Base-by-base conservation (phyloP, 148 eudicot genomes). In the Dianthus caryophyllus region DNA sequence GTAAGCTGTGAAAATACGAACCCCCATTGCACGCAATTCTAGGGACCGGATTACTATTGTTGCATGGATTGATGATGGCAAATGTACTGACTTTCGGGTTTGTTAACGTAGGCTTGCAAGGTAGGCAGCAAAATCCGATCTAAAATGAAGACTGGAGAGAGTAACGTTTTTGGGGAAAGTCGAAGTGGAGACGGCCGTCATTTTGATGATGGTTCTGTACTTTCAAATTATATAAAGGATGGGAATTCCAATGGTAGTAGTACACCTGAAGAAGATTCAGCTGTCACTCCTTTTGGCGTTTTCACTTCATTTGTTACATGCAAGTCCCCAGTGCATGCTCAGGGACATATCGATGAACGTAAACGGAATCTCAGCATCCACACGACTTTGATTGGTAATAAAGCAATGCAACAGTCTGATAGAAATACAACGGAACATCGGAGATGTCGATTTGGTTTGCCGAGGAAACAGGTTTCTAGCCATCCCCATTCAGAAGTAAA, bases 101-200 rank as follows among this genome's bases (percentile, higher is more conserved):
- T 65, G 22, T 21, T 61, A 48, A 20, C 53, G 58, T 74, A 94
- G 99, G 99, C 96, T 75, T 63, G 92, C 49, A 94, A 88, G 65
- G 89, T 94, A 46, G 80, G 92, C 87, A 85, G 80, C 93, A 90
- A 83, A 80, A 96, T 94, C 54, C 88, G 84, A 67, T 88, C 93
- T 38, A 94, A 90, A 78, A 74, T 94, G 60, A 84, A 71, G 79
- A 80, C 88, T 2, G 85, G 84, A 39, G 92, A 88, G 41, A 82
- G 66, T 70, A 66, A 18, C 68, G 71, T 71, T 44, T 82, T 78
- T 26, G 75, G 60, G 31, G 95, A 86, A 71, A 85, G 85, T 71
- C 89, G 89, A 26, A 83, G 83, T 71, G 85, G 88, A 29, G 97
- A 83, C 71, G 76, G 85, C 76, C 91, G 57, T 62, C 76, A 72